These are phyloP conservation scores for Punica granatum DNA, from an alignment of 345 rosid genomes.

Conservation along the genomic window DNA sequence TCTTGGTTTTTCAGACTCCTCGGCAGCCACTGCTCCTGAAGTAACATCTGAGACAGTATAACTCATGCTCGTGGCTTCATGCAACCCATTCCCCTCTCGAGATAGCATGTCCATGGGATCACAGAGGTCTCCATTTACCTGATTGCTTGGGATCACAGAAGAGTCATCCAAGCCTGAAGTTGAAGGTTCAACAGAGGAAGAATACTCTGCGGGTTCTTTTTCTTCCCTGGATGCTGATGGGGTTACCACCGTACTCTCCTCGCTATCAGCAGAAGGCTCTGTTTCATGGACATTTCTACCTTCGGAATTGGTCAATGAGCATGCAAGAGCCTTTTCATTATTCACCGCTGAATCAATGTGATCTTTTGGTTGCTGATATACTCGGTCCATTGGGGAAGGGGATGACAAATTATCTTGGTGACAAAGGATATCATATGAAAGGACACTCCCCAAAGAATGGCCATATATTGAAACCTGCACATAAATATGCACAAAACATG, in stretches of 20 bases:
- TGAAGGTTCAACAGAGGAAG: constrained; percentile 17
- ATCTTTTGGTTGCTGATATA: constrained; percentile 38
- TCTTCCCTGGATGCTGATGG: constrained; percentile 11
- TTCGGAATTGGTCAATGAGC: constrained; percentile 17
- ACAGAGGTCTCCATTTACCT: constrained; percentile 24
- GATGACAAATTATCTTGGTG: constrained; percentile 84
- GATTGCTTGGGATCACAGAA: constrained; percentile 7
- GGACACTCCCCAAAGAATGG: constrained; percentile 97
- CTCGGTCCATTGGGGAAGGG: constrained; percentile 72
- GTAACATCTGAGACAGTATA: constrained; percentile 15
- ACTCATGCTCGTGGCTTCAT: constrained; percentile 22
- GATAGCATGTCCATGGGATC: constrained; percentile 16
- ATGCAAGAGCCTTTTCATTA: constrained; percentile 4
- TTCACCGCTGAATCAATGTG: not conserved
- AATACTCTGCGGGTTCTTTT: constrained; percentile 21
- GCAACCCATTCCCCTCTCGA: constrained; percentile 19
- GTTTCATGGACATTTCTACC: not conserved
- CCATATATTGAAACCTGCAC: constrained; percentile 83
- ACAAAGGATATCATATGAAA: constrained; percentile 94
- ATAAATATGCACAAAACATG: not conserved
- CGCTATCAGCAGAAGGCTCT: constrained; percentile 20
- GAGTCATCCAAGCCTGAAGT: constrained; percentile 22
- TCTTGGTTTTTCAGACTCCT: constrained; percentile 18
- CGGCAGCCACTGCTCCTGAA: constrained; percentile 22
- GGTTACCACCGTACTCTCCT: constrained; percentile 19